phyloP scores from a whole-genome alignment of 176 grass and related monocot genomes.

The Poa annua region DNA sequence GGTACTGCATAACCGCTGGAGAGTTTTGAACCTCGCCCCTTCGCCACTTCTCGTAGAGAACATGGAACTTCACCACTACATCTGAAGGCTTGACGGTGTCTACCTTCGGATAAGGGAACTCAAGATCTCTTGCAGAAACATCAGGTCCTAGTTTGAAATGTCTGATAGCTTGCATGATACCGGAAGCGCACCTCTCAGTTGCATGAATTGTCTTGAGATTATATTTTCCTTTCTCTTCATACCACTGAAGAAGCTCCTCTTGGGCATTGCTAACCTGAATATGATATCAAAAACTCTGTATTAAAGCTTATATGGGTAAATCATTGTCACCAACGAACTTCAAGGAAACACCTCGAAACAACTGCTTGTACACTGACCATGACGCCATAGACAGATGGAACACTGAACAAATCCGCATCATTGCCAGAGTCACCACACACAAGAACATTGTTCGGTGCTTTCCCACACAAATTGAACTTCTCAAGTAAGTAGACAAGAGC shows the following conservation, averaged over 20 bases:
- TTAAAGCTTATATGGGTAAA: slow-evolving; percentile 45
- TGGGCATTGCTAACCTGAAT: slow-evolving; percentile 89
- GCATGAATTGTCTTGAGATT: slow-evolving; percentile 71
- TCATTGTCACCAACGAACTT: slow-evolving; percentile 13
- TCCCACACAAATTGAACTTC: slow-evolving; percentile 66
- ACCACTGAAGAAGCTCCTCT: slow-evolving; percentile 88
- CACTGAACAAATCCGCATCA: slow-evolving; percentile 84
- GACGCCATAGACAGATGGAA: slow-evolving; percentile 76
- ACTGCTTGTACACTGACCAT: slow-evolving; percentile 66
- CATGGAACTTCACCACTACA: slow-evolving; percentile 74
- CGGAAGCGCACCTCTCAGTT: slow-evolving; percentile 72
- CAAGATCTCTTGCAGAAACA: slow-evolving; percentile 67
- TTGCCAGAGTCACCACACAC: slow-evolving; percentile 94
- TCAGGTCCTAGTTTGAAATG: slow-evolving; percentile 74
- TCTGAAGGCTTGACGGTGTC: slow-evolving; percentile 54
- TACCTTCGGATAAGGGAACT: slow-evolving; percentile 56
- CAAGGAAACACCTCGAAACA: slow-evolving; percentile 8
- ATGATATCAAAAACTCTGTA: slow-evolving; percentile 39
- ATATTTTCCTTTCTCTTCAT: slow-evolving; percentile 65
- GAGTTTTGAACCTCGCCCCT: slow-evolving; percentile 67
- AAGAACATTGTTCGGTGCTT: slow-evolving; percentile 72
- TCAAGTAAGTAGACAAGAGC: slow-evolving; percentile 84
- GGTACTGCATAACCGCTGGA: slow-evolving; percentile 51
- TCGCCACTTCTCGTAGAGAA: slow-evolving; percentile 81
- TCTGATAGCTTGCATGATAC: slow-evolving; percentile 85